Evolutionary conservation across 2,329 filamentous ascomycete genomes (phyloP), one percentile per base, ranked within the genome.

Genomic region (Sclerotinia sclerotiorum): DNA sequence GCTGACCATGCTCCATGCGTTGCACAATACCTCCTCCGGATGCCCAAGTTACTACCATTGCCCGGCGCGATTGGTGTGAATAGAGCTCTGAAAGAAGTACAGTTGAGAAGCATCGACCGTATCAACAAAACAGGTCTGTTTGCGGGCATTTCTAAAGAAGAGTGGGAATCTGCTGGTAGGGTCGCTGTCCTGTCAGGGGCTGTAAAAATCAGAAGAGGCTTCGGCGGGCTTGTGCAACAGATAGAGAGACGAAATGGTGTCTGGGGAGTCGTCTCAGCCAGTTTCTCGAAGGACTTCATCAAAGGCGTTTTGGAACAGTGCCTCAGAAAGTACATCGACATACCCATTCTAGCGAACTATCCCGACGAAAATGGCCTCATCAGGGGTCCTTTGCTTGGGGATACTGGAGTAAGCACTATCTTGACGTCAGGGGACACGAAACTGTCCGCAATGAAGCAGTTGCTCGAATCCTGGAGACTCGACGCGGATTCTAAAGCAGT

Each of bases 231-330:
- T 48, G 39, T 73, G n/a, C 27, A 60, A 46, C 56, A 11, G 32
- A n/a, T 73, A 29, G 51, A 56, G n/a, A 52, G 11, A 11, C 24
- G 8, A 39, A 52, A 56, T 7, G 56, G 42, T 5, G 69, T 39
- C 11, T 76, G 72, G 69, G 74, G 71, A n/a, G 68, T 76, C 11
- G 66, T 75, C 7, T 75, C 72, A 4, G 75, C 74, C 13, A 77
- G 74, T 63, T 76, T 76, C 56, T 73, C 70, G 2, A 58, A 46
- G 6, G 55, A 68, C 8, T 76, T 75, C 29, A 71, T 77, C 39
- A 58, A 56, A 29, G 76, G 74, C 6, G 72, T 74, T 44, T 49
- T 76, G 49, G 44, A 65, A 49, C 52, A 65, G 29, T 39, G 19
- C 24, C 46, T 58, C n/a, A 49, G 42, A 39, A 17, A 63, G 46